Evolutionary conservation across 2,329 filamentous ascomycete genomes (phyloP).

Genomic region (Claviceps purpurea): DNA sequence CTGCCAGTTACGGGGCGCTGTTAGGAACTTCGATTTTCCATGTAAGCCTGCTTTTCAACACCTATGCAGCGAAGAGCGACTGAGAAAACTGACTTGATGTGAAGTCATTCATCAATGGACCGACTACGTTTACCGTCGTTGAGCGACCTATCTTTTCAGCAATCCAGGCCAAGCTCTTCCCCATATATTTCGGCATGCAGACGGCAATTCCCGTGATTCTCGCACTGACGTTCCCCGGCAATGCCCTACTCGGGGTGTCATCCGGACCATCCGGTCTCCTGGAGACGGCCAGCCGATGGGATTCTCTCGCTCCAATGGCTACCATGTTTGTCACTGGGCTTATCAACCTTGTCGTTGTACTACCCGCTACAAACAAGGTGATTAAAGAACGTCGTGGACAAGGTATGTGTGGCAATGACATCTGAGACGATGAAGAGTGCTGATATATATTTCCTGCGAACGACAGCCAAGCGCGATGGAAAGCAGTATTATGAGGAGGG

Average conservation of each 20-base stretch:
- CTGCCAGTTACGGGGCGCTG: conserved; percentile 66
- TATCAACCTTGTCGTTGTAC: conserved; percentile 55
- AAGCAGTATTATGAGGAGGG: conserved; percentile 72
- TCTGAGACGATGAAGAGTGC: neutral
- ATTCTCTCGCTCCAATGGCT: conserved; percentile 54
- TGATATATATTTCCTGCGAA: conserved; percentile 8
- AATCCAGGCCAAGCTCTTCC: conserved; percentile 71
- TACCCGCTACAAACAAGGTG: conserved; percentile 60
- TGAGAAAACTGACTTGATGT: neutral
- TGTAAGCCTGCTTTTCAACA: conserved; percentile 24
- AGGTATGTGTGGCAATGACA: conserved; percentile 32
- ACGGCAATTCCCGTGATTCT: conserved; percentile 59
- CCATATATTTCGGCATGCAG: conserved; percentile 80
- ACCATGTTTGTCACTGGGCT: conserved; percentile 59
- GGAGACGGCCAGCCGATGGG: conserved; percentile 45
- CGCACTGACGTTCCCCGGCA: conserved; percentile 68
- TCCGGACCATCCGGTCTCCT: conserved; percentile 42
- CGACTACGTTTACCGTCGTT: conserved; percentile 63
- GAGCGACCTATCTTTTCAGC: conserved; percentile 68
- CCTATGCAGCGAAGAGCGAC: neutral
- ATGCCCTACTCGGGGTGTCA: conserved; percentile 31
- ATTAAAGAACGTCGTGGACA: conserved; percentile 70
- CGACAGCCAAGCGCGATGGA: conserved; percentile 65
- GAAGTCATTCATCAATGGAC: conserved; percentile 61
- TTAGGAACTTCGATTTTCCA: conserved; percentile 82